Evolutionary conservation across 2,329 filamentous ascomycete species (phyloP), one percentile per base, ranked within the genome.

Genomic region (Fusarium dimerum): DNA sequence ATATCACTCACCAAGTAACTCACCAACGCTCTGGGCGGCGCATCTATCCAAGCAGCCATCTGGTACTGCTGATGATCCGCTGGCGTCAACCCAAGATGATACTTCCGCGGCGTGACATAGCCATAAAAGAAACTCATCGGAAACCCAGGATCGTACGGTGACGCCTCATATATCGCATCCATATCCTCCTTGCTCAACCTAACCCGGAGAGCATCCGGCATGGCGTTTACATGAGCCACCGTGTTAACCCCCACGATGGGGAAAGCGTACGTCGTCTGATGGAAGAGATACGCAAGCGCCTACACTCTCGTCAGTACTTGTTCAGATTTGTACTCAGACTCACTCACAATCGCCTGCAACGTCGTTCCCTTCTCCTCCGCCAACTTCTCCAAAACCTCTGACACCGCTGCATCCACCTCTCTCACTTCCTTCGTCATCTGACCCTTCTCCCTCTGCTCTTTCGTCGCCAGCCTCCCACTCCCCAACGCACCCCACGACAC

Each of bases 401-500:
- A 53, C 1, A 56, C 36, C 11, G 42, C 40, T 9, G 44, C 16
- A 32, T 47, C 36, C 16, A 34, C 39, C 30, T 18, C 36, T 5
- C 32, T 36, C 32, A n/a, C 17, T 11, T 7, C 40, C 4, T 44
- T 40, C 16, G 38, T 16, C 20, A 44, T 39, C 2, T 44, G 47
- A 20, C 55, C 47, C 1, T 45, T 44, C 1, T 43, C 40, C 3
- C 52, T 44, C 6, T 59, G 52, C 6, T 44, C 39, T 0, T 47
- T 8, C 0, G 56, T 48, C 2, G 52, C 45, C 0, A 59, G 30
- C 2, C 43, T 34, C 1, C 58, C 55, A 2, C 48, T 47, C 1
- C 55, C 57, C 8, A 61, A 30, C 12, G 55, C 47, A 3, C 39
- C 46, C 34, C 29, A 76, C 66, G 51, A 77, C 74, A 79, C 78